These are phyloP conservation scores for Mrakia frigida DNA, from an alignment of 768 basidiomycete species.

Conservation along the genomic window DNA sequence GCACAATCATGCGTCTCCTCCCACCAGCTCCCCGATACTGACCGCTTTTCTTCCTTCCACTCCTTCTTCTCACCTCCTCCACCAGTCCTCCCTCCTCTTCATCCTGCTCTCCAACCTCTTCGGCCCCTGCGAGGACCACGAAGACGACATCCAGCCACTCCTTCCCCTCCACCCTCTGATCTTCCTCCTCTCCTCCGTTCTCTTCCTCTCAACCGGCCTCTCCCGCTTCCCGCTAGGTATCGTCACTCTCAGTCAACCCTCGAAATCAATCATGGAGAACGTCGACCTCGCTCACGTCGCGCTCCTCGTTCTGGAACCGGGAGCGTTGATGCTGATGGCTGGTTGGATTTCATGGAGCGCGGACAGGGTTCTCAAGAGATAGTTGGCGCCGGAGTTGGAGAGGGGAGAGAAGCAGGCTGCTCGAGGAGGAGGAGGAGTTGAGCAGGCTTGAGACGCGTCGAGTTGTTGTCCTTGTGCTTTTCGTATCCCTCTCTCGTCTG, in stretches of 20 bases:
- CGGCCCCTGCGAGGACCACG: neutral
- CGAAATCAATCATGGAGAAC: neutral
- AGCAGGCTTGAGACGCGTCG: no score
- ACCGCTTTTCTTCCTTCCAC: neutral
- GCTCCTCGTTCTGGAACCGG: neutral
- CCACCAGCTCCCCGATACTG: neutral
- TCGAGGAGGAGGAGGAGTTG: no score
- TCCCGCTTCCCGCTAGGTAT: neutral
- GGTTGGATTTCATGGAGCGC: no score
- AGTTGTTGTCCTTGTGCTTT: no score
- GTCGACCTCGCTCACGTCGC: neutral
- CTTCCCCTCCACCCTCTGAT: constrained; percentile 15
- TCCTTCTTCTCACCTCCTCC: neutral
- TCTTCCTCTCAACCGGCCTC: neutral
- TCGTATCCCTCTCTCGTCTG: no score
- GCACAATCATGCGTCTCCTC: neutral
- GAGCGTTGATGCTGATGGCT: neutral
- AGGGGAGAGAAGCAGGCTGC: no score
- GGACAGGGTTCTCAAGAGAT: no score
- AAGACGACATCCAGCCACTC: constrained; percentile 55
- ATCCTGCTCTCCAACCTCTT: neutral
- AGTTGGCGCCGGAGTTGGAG: no score
- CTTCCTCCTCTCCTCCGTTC: no score
- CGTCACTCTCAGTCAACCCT: neutral
- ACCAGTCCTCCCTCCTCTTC: neutral